Evolutionary conservation across 2,329 filamentous ascomycete species (phyloP).

Genomic region (Geosmithia putterillii): DNA sequence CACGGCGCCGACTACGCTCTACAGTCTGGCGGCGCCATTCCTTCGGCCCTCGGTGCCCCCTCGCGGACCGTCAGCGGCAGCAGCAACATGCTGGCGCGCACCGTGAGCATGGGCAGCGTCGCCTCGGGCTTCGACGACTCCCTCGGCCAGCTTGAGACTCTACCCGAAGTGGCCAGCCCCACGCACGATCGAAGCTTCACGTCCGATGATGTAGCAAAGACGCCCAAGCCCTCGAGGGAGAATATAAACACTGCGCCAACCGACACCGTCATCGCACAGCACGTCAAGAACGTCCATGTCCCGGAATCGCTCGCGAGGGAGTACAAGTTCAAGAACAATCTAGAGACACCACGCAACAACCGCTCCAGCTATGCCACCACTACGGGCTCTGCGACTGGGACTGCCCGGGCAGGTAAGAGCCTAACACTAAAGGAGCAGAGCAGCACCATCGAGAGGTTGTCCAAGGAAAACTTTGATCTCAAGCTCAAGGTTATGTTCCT

Average conservation of each 20-base stretch:
- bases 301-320: constrained; percentile 80
- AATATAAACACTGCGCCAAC: constrained; percentile 52
- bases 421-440: constrained; percentile 95
- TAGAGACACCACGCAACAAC: constrained; percentile 44
- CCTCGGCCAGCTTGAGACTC: constrained; percentile 32
- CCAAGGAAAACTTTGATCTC: constrained; percentile 95
- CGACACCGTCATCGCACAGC: constrained; percentile 78
- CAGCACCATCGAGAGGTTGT: constrained; percentile 88
- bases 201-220: constrained; percentile 42
- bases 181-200: constrained; percentile 11
- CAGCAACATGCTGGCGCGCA: constrained; percentile 52
- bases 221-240: constrained; percentile 51
- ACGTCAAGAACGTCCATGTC: constrained; percentile 81
- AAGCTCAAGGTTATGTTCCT: constrained; percentile 98
- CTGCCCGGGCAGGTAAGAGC: constrained; percentile 46
- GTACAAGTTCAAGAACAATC: constrained; percentile 64
- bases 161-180: constrained; percentile 34
- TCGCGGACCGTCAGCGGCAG: constrained; percentile 20
- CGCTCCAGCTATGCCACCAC: constrained; percentile 30
- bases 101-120: constrained; percentile 83
- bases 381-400: constrained; percentile 9
- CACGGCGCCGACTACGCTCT: constrained; percentile 64
- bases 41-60: constrained; percentile 34
- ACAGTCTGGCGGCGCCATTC: constrained; percentile 66
- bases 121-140: constrained; percentile 53